phyloP scores from a whole-genome alignment of 257 asterid species.

The Nyctanthes arbortristis region DNA sequence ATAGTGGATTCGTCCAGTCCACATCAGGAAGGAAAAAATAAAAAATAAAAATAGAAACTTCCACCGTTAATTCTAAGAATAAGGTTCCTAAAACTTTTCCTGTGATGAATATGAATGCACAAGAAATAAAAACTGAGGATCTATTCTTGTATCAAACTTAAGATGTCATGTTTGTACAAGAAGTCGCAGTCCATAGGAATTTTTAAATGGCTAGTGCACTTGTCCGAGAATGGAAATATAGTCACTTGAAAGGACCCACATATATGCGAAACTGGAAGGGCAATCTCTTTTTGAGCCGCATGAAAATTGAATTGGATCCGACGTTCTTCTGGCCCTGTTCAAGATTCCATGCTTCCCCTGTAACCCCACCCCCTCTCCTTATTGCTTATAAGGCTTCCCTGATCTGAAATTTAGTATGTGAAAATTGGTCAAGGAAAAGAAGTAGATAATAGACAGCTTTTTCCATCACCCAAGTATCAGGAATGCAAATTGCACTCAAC shows the following conservation, averaged over 20 bases:
- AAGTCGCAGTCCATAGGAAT: constrained; percentile 47
- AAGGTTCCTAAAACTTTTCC: constrained; percentile 68
- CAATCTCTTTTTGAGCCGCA: constrained; percentile 44
- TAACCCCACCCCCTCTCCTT: constrained; percentile 29
- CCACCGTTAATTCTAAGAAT: constrained; percentile 63
- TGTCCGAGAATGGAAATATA: constrained; percentile 45
- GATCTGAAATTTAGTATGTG: constrained; percentile 30
- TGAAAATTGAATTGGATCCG: constrained; percentile 61
- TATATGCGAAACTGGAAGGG: constrained; percentile 51
- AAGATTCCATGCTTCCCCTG: constrained; percentile 80
- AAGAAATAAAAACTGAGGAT: constrained; percentile 49
- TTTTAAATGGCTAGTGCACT: constrained; percentile 38
- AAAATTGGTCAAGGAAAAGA: constrained; percentile 33
- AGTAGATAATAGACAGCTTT: constrained; percentile 26
- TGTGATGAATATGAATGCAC: constrained; percentile 49
- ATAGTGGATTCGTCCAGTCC: constrained; percentile 78
- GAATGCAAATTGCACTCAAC: neutral
- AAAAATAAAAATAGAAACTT: too few species aligned
- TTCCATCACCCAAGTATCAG: neutral
- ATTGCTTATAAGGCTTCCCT: constrained; percentile 65
- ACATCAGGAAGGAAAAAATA: too few species aligned
- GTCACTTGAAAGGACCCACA: constrained; percentile 53
- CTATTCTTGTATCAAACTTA: constrained; percentile 68
- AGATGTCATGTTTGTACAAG: constrained; percentile 51
- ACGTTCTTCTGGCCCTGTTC: constrained; percentile 51